Percentiles rank a stretch among this genome's conserved stretches.
These are phyloP conservation scores for Piromyces sp. DNA, from an alignment of 192 early-diverging fungal genomes.

Conservation along the genomic window DNA sequence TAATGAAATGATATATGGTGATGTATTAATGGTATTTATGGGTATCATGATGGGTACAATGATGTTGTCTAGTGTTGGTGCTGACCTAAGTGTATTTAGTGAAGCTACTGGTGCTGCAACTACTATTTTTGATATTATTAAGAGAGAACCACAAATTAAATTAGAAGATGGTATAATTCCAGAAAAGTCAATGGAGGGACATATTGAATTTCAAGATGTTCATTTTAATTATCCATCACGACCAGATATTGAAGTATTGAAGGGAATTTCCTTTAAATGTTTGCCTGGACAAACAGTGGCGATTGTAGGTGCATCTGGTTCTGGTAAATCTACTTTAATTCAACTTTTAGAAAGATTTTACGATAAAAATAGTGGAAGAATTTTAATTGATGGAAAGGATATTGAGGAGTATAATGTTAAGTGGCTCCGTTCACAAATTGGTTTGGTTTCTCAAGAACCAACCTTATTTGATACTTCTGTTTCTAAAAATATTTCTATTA, in stretches of 20 bases:
- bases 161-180: neutral
- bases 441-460: slow-evolving; percentile 82
- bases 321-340: slow-evolving; percentile 77
- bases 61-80: slow-evolving; percentile 50
- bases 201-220: slow-evolving; percentile 59
- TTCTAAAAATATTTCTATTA: slow-evolving; percentile 24
- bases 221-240: slow-evolving; percentile 71
- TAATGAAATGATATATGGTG: slow-evolving; percentile 16
- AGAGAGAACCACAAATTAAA: slow-evolving; percentile 57
- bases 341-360: slow-evolving; percentile 78
- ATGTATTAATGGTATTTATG: slow-evolving; percentile 73
- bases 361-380: slow-evolving; percentile 25
- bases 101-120: slow-evolving; percentile 63
- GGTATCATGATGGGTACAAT: slow-evolving; percentile 72
- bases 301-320: slow-evolving; percentile 73
- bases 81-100: slow-evolving; percentile 54
- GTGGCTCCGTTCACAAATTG: slow-evolving; percentile 71
- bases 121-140: slow-evolving; percentile 63
- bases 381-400: slow-evolving; percentile 60
- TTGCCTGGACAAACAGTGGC: slow-evolving; percentile 63
- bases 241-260: slow-evolving; percentile 61
- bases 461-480: slow-evolving; percentile 29
- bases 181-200: slow-evolving; percentile 21
- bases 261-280: slow-evolving; percentile 35
- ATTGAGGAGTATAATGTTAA: slow-evolving; percentile 58